A percentile compares a stretch with the other conserved stretches of the same genome.
phyloP scores from a whole-genome alignment of 2,329 filamentous ascomycete species.

The Penicillium thymicola region DNA sequence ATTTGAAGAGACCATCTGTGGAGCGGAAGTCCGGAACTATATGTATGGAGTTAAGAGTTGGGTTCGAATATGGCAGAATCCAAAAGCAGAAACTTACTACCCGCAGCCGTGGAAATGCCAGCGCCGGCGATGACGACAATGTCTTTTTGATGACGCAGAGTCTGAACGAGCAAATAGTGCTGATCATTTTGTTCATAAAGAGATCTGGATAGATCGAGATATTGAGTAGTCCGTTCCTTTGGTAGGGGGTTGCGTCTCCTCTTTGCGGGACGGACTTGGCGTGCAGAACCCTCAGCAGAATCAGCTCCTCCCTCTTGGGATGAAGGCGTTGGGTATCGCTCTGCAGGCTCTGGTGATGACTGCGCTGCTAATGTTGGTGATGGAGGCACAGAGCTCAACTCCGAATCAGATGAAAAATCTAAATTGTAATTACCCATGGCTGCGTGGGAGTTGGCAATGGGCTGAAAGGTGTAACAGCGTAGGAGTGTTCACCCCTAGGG shows the following conservation, averaged over 20 bases:
- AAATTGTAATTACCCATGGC: constrained; percentile 25
- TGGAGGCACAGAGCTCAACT: constrained; percentile 41
- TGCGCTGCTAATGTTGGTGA: constrained; percentile 31
- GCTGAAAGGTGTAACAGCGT: constrained; percentile 9
- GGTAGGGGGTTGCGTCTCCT: constrained; percentile 62
- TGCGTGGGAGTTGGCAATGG: constrained; percentile 8
- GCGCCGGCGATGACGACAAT: constrained; percentile 96
- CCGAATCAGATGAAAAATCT: constrained; percentile 36
- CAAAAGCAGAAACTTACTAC: constrained; percentile 59
- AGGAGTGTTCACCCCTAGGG: constrained; percentile 4
- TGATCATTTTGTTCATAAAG: constrained; percentile 55
- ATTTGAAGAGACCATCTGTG: constrained; percentile 81
- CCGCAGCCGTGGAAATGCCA: constrained; percentile 93
- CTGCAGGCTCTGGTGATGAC: constrained; percentile 31
- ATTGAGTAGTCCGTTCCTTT: constrained; percentile 73
- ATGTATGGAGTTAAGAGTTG: constrained; percentile 14
- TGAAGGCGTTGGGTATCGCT: constrained; percentile 43
- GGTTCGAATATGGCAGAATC: constrained; percentile 11
- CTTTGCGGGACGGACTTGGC: constrained; percentile 66
- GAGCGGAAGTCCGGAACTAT: constrained; percentile 94
- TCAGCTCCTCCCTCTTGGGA: constrained; percentile 33
- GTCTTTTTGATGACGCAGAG: constrained; percentile 84
- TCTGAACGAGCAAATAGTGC: constrained; percentile 68
- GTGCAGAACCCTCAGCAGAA: constrained; percentile 33
- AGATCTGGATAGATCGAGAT: constrained; percentile 63